Evolutionary conservation across 2,329 filamentous ascomycete species (phyloP).

Genomic region (Exophiala sp.): DNA sequence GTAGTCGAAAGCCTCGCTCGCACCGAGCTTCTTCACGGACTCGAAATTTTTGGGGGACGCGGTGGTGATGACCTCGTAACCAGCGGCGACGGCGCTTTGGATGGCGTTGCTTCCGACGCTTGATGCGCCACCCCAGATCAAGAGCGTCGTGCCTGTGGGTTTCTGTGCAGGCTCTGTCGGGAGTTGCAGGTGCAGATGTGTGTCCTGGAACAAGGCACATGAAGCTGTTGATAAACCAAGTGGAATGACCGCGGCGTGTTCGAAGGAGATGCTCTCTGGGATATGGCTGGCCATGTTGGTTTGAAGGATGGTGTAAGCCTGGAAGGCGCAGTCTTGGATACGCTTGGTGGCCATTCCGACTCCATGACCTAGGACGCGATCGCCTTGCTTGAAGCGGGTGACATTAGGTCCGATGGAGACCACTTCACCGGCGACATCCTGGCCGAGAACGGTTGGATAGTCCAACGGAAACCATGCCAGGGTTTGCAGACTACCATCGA

Average conservation of each 20-base stretch:
- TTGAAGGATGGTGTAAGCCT: conserved; percentile 29
- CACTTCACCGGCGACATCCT: conserved; percentile 22
- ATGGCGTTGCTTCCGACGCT: conserved; percentile 42
- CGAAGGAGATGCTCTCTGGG: conserved; percentile 33
- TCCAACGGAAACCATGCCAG: conserved; percentile 20
- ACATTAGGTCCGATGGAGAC: conserved; percentile 21
- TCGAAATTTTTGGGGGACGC: conserved; percentile 32
- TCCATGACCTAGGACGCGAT: conserved; percentile 31
- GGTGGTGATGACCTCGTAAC: conserved; percentile 37
- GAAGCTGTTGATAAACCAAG: conserved; percentile 35
- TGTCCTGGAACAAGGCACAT: conserved; percentile 32
- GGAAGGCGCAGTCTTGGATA: conserved; percentile 29
- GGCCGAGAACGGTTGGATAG: conserved; percentile 26
- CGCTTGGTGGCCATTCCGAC: conserved; percentile 13
- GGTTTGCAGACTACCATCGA: conserved; percentile 37
- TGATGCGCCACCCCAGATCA: conserved; percentile 46
- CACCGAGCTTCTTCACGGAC: conserved; percentile 33
- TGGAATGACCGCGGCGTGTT: conserved; percentile 36
- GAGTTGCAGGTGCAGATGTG: conserved; percentile 26
- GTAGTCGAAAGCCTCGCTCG: conserved; percentile 45
- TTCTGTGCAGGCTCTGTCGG: conserved; percentile 14
- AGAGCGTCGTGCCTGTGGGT: conserved; percentile 4
- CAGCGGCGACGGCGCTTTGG: conserved; percentile 39
- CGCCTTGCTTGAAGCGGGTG: conserved; percentile 28
- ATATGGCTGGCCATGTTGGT: conserved; percentile 28